Base-by-base conservation (phyloP, 306 rosid species). In the Ochetophila trinervis region DNA sequence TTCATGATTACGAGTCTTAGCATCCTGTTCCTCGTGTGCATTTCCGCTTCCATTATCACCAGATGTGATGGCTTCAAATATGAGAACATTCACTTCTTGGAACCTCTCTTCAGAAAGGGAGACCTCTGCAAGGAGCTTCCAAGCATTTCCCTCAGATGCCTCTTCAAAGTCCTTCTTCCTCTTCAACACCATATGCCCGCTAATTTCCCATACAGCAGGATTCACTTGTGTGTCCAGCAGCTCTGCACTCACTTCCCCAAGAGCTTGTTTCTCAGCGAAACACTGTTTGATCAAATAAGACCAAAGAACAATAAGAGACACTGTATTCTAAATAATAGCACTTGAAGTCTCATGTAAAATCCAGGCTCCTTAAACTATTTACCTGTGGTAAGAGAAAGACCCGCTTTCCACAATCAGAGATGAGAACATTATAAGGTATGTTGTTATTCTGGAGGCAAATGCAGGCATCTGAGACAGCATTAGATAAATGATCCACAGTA, bases 121-220 rank as follows among this genome's bases (percentile, higher is more conserved):
- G 15, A 91, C 97, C 86, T 79, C 97, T 0, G 96, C 97, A 37
- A 91, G 97, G 59, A 91, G 97, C 80, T 81, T 85, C 88, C 96
- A 87, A 34, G 97, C 97, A 65, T 91, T 88, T 75, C 79, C 90
- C 78, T 91, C 96, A 20, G 96, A 88, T 0, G 97, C 97, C 80
- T 87, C 97, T 0, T 87, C 95, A n/a, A 71, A 91, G 69, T 91
- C 97, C 79, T 83, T 75, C 82, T 78, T 88, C 86, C 97, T 85
- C 87, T 91, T 91, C 56, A 91, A 63, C 66, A 91, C 97, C 95
- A 91, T 91, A 82, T 91, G 97, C 27, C 97, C 97, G 23, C 97
- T 91, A 20, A 88, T 88, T 70, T 91, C 97, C 97, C 97, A 91
- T 68, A 88, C 97, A 3, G 97, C 97, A n/a, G 97, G 97, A 65